Evolutionary conservation across 208 protist species (phyloP), one percentile per base, ranked within the genome.

Genomic region (Phytomonas francai): DNA sequence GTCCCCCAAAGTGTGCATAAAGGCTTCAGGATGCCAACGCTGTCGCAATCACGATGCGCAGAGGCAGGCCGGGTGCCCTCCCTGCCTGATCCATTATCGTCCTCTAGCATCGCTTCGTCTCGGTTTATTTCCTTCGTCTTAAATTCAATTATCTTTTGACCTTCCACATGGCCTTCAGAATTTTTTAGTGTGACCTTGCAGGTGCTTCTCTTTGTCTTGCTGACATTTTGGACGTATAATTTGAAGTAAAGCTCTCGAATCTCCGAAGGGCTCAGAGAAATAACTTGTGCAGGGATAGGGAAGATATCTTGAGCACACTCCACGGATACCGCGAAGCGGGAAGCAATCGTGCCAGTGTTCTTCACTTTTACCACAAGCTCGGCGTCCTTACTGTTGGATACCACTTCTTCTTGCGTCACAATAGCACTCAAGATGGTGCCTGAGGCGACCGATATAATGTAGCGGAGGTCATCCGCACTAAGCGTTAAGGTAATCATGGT

Each of bases 381-480:
- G 34, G 83, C 87, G 62, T 90, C 87, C n/a, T 34, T 51, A 28
- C 77, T 83, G 75, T 71, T 81, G 11, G 62, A 68, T 63, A 30
- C 59, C 4, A 93, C 39, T 0, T 33, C 65, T 19, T 70, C 67
- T 31, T 66, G 67, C 67, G 78, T 83, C 42, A 94, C 59, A 1
- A 19, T 12, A 7, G 77, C 76, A 11, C 36, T 59, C 11, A 92
- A 22, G 66, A 96, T 94, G 14, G 51, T 62, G 49, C 87, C 91
- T 3, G 72, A 60, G 63, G 84, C 79, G 36, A 94, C 79, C 9
- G 85, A 79, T 6, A 87, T 68, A 57, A 87, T 71, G 77, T 90
- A 96, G 63, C 80, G 63, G 27, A 96, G 71, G 58, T 85, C 79
- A 68, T 94, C 91, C 0, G 91, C 91, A 32, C 59, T 75, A 61